Conservation (phyloP, 2,329 filamentous ascomycete species). For the Aspergillus nomiae region DNA sequence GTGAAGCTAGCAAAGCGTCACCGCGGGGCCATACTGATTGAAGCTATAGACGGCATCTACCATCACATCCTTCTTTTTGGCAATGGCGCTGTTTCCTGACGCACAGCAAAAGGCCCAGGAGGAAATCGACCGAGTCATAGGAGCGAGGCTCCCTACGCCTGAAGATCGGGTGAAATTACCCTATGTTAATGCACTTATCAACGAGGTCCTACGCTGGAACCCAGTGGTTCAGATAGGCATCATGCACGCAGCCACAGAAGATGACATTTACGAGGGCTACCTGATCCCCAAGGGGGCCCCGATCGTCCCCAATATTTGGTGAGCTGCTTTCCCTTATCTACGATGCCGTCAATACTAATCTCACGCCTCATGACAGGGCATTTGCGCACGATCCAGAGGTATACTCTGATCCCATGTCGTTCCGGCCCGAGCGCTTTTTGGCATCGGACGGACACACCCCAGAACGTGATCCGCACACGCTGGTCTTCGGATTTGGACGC, state of each 20-base stretch:
- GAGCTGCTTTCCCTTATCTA: not conserved
- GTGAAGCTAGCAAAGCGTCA: not conserved
- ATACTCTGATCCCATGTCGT: constrained; percentile 40
- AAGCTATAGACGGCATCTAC: constrained; percentile 43
- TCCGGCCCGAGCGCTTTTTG: constrained; percentile 49
- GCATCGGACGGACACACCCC: constrained; percentile 27
- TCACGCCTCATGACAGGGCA: constrained; percentile 28
- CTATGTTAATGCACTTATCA: constrained; percentile 38
- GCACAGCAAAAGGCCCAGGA: constrained; percentile 54
- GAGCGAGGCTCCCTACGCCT: constrained; percentile 34
- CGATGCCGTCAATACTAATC: not conserved
- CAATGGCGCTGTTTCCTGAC: constrained; percentile 53
- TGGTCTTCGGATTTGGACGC: constrained; percentile 41
- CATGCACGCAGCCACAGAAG: constrained; percentile 29
- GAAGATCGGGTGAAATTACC: constrained; percentile 39
- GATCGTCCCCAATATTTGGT: constrained; percentile 41
- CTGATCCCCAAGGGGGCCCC: constrained; percentile 38
- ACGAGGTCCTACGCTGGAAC: constrained; percentile 39
- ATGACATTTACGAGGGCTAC: constrained; percentile 28
- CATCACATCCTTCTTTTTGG: constrained; percentile 50
- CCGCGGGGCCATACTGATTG: not conserved
- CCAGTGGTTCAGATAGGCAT: constrained; percentile 34
- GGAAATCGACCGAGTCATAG: constrained; percentile 43
- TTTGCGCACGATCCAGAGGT: constrained; percentile 42
- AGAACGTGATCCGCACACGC: constrained; percentile 39